Evolutionary conservation across 192 early-diverging fungal genomes (phyloP).

Genomic region (Rhizoclosmatium globosum): DNA sequence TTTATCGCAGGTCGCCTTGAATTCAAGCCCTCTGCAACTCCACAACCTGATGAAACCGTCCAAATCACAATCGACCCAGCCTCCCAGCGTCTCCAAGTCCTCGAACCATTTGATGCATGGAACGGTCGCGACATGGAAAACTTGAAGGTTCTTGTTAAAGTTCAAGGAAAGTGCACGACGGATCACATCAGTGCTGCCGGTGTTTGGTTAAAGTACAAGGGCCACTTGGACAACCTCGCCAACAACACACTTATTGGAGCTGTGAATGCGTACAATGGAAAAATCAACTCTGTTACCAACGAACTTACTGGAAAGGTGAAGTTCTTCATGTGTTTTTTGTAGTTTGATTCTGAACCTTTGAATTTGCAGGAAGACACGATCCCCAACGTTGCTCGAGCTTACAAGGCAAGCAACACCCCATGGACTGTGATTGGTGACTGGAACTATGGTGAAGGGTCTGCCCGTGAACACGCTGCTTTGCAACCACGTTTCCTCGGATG

Average conservation of each 20-base stretch:
- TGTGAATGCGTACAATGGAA: slow-evolving; percentile 86
- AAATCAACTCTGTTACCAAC: slow-evolving; percentile 71
- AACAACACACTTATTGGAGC: slow-evolving; percentile 99
- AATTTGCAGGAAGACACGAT: slow-evolving; percentile 73
- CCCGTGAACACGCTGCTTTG: slow-evolving; percentile 98
- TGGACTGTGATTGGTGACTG: slow-evolving; percentile 99
- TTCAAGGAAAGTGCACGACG: slow-evolving; percentile 98
- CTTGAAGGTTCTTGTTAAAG: slow-evolving; percentile 92
- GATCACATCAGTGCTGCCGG: slow-evolving; percentile 84
- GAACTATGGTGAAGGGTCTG: slow-evolving; percentile 99
- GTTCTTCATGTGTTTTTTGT: not conserved
- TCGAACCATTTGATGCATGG: slow-evolving; percentile 89
- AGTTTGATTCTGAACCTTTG: not conserved
- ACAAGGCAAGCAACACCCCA: slow-evolving; percentile 85
- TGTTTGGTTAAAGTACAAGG: slow-evolving; percentile 77
- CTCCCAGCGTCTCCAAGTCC: slow-evolving; percentile 84
- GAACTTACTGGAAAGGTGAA: slow-evolving; percentile 64
- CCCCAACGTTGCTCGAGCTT: slow-evolving; percentile 93
- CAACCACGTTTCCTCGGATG: slow-evolving; percentile 73
- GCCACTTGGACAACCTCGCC: slow-evolving; percentile 98
- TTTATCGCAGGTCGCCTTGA: slow-evolving; percentile 37
- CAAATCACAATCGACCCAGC: slow-evolving; percentile 45
- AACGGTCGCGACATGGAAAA: slow-evolving; percentile 86
- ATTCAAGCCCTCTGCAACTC: slow-evolving; percentile 40
- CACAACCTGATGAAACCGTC: slow-evolving; percentile 33